Evolutionary conservation across 139 green algal species (phyloP), one percentile per base, ranked within the genome.

Genomic region (Chlorella sorokiniana): DNA sequence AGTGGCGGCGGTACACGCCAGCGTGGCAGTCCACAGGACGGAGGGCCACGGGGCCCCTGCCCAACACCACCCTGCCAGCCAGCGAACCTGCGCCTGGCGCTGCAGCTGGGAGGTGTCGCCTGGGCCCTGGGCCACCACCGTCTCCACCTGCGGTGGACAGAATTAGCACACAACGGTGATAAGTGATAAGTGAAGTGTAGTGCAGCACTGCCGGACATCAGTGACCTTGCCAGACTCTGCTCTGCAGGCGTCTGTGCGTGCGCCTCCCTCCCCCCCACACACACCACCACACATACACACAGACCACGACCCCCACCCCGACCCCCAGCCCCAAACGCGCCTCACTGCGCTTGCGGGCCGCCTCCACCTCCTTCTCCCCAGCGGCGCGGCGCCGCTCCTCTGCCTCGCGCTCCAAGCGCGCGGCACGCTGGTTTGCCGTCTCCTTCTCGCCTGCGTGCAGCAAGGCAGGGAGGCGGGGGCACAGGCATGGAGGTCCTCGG

Each of bases 351-450:
- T 74, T 70, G 37, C 75, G 74, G 4, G 27, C 20, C 31, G 62
- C 71, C 71, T 86, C 73, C 69, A 79, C 45, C 74, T 80, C 63
- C 14, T 52, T 38, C 45, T 74, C 3, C 5, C 63, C 74, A 0
- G 82, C 82, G 29, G 62, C 45, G 33, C 38, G 29, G 3, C 76
- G 65, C 31, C 72, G 82, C 3, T 51, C 69, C 44, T 54, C 45
- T 20, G 82, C 82, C 70, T 82, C 82, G 11, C 27, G 42, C 70
- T 82, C 61, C 62, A 86, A 63, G 6, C 63, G 35, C 1, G 35
- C 61, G 20, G 76, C 82, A 18, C 64, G 62, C 69, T 81, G 41
- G 52, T 78, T 73, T 23, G 48, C 81, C 4, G 31, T 81, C 54
- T 82, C 81, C 69, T 76, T 81, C 56, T 80, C 42, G 42, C 61